Percentiles rank a stretch among this genome's conserved stretches.
These are phyloP conservation scores for Evansstolkia leycettana DNA, from an alignment of 495 filamentous ascomycete species.

Conservation along the genomic window DNA sequence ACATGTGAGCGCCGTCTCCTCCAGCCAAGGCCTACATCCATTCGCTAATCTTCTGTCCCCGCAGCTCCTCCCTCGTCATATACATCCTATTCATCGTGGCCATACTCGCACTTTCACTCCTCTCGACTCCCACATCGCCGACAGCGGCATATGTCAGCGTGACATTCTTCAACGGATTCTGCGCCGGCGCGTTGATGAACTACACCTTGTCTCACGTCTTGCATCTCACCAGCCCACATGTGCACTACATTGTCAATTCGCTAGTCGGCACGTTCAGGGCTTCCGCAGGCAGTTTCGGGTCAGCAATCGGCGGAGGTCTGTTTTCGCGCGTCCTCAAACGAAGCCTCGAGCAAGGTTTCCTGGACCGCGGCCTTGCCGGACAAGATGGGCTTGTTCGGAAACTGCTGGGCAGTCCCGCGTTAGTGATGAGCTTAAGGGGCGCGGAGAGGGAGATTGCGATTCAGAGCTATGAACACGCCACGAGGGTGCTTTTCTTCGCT, in stretches of 20 bases:
- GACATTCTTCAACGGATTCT: constrained; percentile 55
- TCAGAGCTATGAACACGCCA: constrained; percentile 44
- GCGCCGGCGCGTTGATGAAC: constrained; percentile 57
- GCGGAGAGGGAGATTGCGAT: constrained; percentile 50
- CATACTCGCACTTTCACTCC: constrained; percentile 33
- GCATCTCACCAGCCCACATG: constrained; percentile 45
- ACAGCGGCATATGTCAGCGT: constrained; percentile 35
- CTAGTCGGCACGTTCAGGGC: constrained; percentile 61
- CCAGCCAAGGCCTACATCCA: no score
- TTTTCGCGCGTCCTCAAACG: constrained; percentile 50
- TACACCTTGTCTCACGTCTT: constrained; percentile 68
- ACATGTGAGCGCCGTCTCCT: constrained; percentile 21
- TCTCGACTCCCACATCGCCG: constrained; percentile 35
- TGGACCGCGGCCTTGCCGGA: constrained; percentile 32
- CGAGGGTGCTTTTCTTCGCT: constrained; percentile 45
- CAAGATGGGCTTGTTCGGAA: constrained; percentile 43
- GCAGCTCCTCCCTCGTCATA: constrained; percentile 38
- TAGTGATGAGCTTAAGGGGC: constrained; percentile 39
- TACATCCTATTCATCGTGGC: constrained; percentile 41
- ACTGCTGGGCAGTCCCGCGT: constrained; percentile 56
- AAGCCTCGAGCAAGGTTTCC: constrained; percentile 45
- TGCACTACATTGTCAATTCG: constrained; percentile 60
- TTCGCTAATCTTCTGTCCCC: no score
- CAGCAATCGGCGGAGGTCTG: constrained; percentile 62
- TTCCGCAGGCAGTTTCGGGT: constrained; percentile 64